Base-by-base conservation (phyloP, 208 protist genomes). In the Acanthamoeba culbertsoni region DNA sequence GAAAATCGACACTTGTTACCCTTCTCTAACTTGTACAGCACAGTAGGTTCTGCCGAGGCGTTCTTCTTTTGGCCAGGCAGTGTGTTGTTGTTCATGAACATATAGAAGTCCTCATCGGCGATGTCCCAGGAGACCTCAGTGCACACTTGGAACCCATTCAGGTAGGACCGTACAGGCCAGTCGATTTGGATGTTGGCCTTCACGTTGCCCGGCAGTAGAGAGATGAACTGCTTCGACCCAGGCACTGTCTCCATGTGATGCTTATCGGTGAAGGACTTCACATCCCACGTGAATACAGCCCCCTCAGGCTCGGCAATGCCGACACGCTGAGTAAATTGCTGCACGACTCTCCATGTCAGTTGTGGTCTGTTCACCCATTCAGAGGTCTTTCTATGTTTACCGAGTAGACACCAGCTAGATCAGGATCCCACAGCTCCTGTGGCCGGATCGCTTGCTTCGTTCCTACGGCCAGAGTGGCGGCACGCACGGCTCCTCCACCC, bases 111-210 rank as follows among this genome's bases (percentile, higher is more conserved):
- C 84, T 91, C 57, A 28, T 91, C 84, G 51, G 51, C 57, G 53
- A 91, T 91, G 55, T 91, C 55, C 84, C 84, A 91, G 6, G 55
- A 26, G 40, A 91, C 84, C n/a, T 91, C 37, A n/a, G 84, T 91
- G 84, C 84, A 91, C n/a, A 91, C 57, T 53, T 91, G 55, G 57
- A 91, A 91, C 18, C 57, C 43, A 53, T 91, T 91, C 33, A 51
- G 33, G 84, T 91, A 91, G 51, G 51, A 63, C 33, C 28, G 40
- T 33, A 91, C 84, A 20, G 84, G 84, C 84, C 84, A 91, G 51
- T 91, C 84, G 84, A 91, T 91, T n/a, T 73, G 45, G 84, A 91
- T 59, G 84, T 91, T 91, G 57, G 84, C 84, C 84, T 91, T 91
- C 26, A 91, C 55, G 43, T 91, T 91, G 20, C 84, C 84, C 28